A percentile compares a stretch with the other conserved stretches of the same genome.
Conservation (phyloP, 306 rosid species). For the Quercus mongolica region DNA sequence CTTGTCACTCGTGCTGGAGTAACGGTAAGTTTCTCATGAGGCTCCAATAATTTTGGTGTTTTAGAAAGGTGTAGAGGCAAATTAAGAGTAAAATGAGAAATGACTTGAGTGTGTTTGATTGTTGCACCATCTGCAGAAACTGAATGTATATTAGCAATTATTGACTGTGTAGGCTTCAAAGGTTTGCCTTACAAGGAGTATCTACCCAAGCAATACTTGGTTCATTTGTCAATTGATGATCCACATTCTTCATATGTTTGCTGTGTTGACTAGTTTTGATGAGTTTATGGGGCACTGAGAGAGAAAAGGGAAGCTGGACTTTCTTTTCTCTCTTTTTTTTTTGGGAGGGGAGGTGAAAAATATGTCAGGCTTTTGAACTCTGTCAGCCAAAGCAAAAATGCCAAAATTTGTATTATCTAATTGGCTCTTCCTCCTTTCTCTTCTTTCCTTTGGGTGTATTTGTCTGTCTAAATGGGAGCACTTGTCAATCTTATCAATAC, state of each 20-base stretch:
- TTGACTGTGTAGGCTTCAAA: not conserved
- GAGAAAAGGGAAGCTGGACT: not conserved
- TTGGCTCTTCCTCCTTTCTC: not conserved
- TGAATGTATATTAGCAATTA: not conserved
- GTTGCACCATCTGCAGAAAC: not conserved
- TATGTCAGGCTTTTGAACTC: not conserved
- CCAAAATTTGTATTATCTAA: not conserved
- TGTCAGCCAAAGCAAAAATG: not conserved
- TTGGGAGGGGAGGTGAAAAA: not conserved
- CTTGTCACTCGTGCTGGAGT: slow-evolving; percentile 81
- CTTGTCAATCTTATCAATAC: slow-evolving; percentile 4
- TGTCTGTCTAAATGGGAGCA: not conserved
- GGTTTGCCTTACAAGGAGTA: not conserved
- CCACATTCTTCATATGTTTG: not conserved
- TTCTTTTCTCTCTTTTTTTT: not conserved
- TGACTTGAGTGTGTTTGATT: not conserved
- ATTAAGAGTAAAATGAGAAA: too few relatives aligned
- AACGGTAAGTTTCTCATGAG: slow-evolving; percentile 59
- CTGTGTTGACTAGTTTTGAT: not conserved
- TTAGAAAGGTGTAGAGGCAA: too few relatives aligned
- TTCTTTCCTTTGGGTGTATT: not conserved
- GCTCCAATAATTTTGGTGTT: not conserved
- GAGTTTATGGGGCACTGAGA: not conserved
- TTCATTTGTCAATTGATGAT: not conserved
- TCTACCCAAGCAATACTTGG: not conserved